These are phyloP conservation scores for Botrytis cinerea DNA, from an alignment of 2,329 filamentous ascomycete genomes.

Conservation along the genomic window DNA sequence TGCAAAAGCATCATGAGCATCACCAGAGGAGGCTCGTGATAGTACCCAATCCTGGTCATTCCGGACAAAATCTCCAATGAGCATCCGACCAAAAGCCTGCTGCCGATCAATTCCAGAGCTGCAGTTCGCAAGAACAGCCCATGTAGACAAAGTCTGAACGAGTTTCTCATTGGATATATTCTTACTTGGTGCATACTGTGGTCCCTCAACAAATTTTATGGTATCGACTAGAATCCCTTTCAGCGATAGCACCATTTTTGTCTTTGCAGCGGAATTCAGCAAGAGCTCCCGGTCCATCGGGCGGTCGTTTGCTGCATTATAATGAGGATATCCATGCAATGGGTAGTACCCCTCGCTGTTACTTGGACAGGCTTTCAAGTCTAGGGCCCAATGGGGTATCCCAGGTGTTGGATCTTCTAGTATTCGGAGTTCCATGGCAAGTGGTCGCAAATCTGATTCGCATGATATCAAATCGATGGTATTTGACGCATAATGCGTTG, in stretches of 20 bases:
- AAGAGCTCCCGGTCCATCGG: background rate
- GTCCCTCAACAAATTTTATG: background rate
- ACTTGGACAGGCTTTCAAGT: background rate
- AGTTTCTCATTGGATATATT: background rate
- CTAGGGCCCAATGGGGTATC: background rate
- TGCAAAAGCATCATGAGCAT: background rate
- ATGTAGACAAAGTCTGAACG: background rate
- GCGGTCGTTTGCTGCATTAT: background rate
- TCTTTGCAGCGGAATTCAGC: background rate
- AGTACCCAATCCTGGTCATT: background rate
- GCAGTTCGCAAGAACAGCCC: background rate
- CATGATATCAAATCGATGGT: background rate
- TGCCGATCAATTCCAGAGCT: background rate
- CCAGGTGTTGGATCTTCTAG: background rate
- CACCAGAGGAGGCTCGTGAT: background rate
- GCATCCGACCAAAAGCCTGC: background rate
- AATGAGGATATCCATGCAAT: background rate
- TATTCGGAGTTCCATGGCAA: background rate
- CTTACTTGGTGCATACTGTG: background rate
- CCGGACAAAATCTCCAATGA: background rate
- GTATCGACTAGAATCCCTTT: background rate
- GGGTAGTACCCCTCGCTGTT: background rate
- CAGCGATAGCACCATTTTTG: background rate
- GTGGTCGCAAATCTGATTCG: background rate
- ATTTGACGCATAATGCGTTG: background rate